Conservation (phyloP, 164 flowering plant genomes). For the Liriodendron chinense region DNA sequence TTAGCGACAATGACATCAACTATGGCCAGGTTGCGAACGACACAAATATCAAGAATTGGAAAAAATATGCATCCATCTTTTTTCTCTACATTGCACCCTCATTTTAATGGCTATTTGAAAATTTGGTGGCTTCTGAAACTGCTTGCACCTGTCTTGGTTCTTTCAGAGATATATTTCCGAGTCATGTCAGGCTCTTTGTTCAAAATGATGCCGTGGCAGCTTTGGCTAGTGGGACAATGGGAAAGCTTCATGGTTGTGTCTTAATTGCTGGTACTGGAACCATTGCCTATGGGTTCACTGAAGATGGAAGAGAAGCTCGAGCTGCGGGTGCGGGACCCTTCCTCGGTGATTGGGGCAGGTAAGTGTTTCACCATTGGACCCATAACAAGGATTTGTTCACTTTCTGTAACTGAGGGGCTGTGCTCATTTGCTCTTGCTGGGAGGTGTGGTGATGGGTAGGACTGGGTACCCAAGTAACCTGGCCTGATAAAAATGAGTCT, state of each 20-base stretch:
- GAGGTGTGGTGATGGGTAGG: too few relatives aligned
- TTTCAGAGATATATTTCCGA: slow-evolving; percentile 70
- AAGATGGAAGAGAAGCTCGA: slow-evolving; percentile 91
- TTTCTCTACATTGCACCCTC: neutral
- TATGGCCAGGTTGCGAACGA: too few relatives aligned
- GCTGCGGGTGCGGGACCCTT: slow-evolving; percentile 98
- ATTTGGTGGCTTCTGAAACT: neutral
- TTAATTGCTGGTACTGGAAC: slow-evolving; percentile 93
- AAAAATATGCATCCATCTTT: too few relatives aligned
- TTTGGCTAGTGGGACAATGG: slow-evolving; percentile 92
- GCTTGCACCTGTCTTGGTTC: neutral
- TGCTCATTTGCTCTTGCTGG: neutral
- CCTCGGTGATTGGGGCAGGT: slow-evolving; percentile 99
- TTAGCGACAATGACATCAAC: too few relatives aligned
- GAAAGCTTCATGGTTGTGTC: slow-evolving; percentile 95
- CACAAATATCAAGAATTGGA: too few relatives aligned
- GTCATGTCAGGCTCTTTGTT: slow-evolving; percentile 66
- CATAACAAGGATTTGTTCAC: neutral
- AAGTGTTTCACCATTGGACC: slow-evolving; percentile 2
- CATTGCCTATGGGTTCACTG: slow-evolving; percentile 83
- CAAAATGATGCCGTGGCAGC: slow-evolving; percentile 97
- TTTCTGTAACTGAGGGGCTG: neutral
- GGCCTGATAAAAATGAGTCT: too few relatives aligned
- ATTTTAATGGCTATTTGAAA: neutral
- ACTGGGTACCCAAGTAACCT: too few relatives aligned